A percentile compares a stretch with the other conserved stretches of the same genome.
Evolutionary conservation across 2,329 filamentous ascomycete species (phyloP).

Genomic region (Epichloe scottii): DNA sequence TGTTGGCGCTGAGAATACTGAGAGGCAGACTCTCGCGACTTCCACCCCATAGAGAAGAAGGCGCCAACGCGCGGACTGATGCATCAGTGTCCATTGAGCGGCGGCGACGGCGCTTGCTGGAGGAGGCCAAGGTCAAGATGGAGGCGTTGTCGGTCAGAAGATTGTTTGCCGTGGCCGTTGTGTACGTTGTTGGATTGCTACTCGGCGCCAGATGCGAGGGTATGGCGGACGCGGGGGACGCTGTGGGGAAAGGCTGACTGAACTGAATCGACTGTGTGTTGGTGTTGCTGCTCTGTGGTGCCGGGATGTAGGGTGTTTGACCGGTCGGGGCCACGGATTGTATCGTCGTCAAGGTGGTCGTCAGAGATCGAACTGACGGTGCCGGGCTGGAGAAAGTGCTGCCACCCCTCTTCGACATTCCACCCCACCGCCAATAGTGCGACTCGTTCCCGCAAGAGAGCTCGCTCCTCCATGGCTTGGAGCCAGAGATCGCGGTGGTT

Average conservation of each 20-base stretch:
- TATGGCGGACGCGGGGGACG: slow-evolving; percentile 57
- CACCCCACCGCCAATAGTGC: slow-evolving; percentile 52
- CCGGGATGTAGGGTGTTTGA: slow-evolving; percentile 18
- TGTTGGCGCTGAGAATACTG: slow-evolving; percentile 62
- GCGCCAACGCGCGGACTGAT: slow-evolving; percentile 72
- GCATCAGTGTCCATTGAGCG: slow-evolving; percentile 78
- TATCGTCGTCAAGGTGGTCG: slow-evolving; percentile 76
- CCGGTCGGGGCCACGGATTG: slow-evolving; percentile 57
- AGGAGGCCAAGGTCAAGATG: slow-evolving; percentile 73
- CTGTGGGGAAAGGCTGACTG: slow-evolving; percentile 51
- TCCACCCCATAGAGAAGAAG: slow-evolving; percentile 70
- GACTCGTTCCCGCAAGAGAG: slow-evolving; percentile 59
- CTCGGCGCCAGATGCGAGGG: slow-evolving; percentile 53
- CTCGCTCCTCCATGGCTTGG: slow-evolving; percentile 56
- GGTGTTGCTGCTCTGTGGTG: slow-evolving; percentile 17
- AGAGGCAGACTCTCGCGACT: slow-evolving; percentile 69
- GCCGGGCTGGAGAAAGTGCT: slow-evolving; percentile 75
- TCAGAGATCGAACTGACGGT: slow-evolving; percentile 67
- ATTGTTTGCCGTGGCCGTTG: slow-evolving; percentile 68
- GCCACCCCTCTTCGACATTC: slow-evolving; percentile 59
- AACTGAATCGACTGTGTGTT: slow-evolving; percentile 45
- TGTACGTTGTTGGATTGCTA: slow-evolving; percentile 57
- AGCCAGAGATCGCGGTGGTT: slow-evolving; percentile 60
- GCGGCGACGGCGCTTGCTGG: slow-evolving; percentile 63
- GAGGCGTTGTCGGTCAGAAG: slow-evolving; percentile 76